A percentile compares a stretch with the other conserved stretches of the same genome.
These are phyloP conservation scores for Boletales sp. DNA, from an alignment of 768 basidiomycete genomes.

Conservation along the genomic window DNA sequence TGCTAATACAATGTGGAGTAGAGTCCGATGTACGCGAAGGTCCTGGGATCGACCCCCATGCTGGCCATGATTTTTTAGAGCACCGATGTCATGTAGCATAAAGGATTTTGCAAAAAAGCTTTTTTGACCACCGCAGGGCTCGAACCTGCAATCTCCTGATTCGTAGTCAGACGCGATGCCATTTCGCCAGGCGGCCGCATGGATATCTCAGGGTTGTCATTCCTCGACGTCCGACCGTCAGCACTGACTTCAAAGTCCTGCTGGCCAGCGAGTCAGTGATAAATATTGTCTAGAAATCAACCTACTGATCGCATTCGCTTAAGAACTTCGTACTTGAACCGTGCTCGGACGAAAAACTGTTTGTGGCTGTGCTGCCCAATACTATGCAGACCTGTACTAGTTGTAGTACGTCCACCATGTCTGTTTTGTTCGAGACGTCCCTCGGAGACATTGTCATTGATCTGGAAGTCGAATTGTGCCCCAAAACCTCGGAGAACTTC, in stretches of 20 bases:
- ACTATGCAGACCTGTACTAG: too few relatives aligned
- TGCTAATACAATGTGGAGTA: constrained; percentile 23
- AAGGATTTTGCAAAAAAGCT: too few relatives aligned
- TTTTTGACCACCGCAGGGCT: constrained; percentile 78
- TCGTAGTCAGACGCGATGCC: constrained; percentile 94
- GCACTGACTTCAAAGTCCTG: too few relatives aligned
- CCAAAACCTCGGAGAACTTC: constrained; percentile 92
- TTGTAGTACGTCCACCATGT: constrained; percentile 43
- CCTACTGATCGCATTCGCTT: too few relatives aligned
- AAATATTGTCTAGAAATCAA: too few relatives aligned
- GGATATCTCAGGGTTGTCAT: too few relatives aligned
- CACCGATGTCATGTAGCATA: too few relatives aligned
- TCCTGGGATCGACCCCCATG: constrained; percentile 42
- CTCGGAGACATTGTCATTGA: constrained; percentile 97
- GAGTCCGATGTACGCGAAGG: constrained; percentile 25
- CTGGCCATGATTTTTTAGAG: constrained; percentile 27
- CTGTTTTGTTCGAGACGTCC: constrained; percentile 94
- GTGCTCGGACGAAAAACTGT: too few relatives aligned
- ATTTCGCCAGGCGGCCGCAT: constrained; percentile 82
- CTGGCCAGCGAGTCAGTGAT: too few relatives aligned
- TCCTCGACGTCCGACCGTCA: too few relatives aligned
- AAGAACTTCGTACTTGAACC: too few relatives aligned
- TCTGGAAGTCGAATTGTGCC: constrained; percentile 87
- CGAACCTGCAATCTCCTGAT: constrained; percentile 95
- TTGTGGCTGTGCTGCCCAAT: too few relatives aligned